Percentiles rank a stretch among this genome's conserved stretches.
Evolutionary conservation across 306 rosid species (phyloP).

Genomic region (Dalbergia oliveri): DNA sequence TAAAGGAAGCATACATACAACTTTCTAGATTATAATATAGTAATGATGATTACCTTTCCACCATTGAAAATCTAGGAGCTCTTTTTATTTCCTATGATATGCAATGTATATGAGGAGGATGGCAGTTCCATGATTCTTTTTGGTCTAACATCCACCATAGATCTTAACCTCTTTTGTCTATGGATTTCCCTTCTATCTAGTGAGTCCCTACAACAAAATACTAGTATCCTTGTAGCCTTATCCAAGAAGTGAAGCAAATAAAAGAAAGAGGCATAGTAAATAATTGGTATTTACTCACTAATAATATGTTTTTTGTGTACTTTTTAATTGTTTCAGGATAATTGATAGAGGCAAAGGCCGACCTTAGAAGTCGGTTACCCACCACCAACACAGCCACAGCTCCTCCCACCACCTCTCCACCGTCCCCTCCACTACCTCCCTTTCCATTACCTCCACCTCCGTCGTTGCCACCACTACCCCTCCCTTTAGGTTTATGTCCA

Average conservation of each 20-base stretch:
- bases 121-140: conserved; percentile 15
- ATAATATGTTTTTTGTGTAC: too few relatives aligned
- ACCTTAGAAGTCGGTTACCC: too few relatives aligned
- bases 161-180: background rate
- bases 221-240: background rate
- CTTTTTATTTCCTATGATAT: background rate
- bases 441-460: too few relatives aligned
- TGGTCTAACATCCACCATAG: conserved; percentile 11
- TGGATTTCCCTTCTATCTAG: background rate
- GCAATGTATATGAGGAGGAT: background rate
- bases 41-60: conserved; percentile 22
- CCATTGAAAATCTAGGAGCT: conserved; percentile 26
- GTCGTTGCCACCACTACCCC: too few relatives aligned
- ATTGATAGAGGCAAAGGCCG: too few relatives aligned
- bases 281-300: too few relatives aligned
- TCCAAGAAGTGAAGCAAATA: background rate
- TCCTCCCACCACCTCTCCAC: too few relatives aligned
- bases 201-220: background rate
- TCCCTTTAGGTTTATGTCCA: too few relatives aligned
- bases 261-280: background rate
- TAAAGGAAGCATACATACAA: background rate
- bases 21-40: conserved; percentile 10
- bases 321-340: too few relatives aligned
- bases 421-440: too few relatives aligned
- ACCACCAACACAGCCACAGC: too few relatives aligned